A percentile compares a stretch with the other conserved stretches of the same genome.
Evolutionary conservation across 2,329 filamentous ascomycete genomes (phyloP).

Genomic region (Elsinoe necatrix): DNA sequence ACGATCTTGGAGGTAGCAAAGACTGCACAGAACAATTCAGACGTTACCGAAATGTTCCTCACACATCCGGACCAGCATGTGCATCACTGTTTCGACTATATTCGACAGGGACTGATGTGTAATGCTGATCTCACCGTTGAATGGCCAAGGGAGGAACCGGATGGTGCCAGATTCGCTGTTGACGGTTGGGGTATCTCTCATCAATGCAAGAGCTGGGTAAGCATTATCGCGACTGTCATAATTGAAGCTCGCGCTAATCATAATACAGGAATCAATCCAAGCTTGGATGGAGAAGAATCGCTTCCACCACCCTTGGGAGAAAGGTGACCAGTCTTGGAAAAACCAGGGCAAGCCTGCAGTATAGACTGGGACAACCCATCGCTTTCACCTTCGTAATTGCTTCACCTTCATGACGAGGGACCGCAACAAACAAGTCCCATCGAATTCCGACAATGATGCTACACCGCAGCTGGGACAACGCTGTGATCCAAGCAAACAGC

Average conservation of each 20-base stretch:
- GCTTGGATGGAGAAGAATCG: constrained; percentile 14
- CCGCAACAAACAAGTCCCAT: neutral
- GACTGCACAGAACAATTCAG: constrained; percentile 16
- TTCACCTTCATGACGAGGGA: neutral
- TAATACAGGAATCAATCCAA: constrained; percentile 1
- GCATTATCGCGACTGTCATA: neutral
- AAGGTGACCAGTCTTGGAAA: neutral
- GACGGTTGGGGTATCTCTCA: constrained; percentile 29
- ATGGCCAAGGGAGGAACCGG: constrained; percentile 26
- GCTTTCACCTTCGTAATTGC: neutral
- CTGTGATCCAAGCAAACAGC: neutral
- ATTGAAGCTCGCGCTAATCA: neutral
- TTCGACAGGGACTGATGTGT: constrained; percentile 26
- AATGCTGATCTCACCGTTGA: constrained; percentile 25
- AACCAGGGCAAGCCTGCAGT: neutral
- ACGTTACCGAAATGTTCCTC: constrained; percentile 21
- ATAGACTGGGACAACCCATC: neutral
- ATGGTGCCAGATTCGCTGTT: constrained; percentile 26
- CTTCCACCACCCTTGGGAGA: constrained; percentile 13
- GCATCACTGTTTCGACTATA: constrained; percentile 26
- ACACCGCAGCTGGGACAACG: neutral
- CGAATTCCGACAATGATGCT: neutral
- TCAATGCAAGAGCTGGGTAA: constrained; percentile 26
- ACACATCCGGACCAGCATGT: constrained; percentile 23
- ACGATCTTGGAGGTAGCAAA: constrained; percentile 22